phyloP scores from a whole-genome alignment of 345 rosid species.

The Anastatica hierochuntica region DNA sequence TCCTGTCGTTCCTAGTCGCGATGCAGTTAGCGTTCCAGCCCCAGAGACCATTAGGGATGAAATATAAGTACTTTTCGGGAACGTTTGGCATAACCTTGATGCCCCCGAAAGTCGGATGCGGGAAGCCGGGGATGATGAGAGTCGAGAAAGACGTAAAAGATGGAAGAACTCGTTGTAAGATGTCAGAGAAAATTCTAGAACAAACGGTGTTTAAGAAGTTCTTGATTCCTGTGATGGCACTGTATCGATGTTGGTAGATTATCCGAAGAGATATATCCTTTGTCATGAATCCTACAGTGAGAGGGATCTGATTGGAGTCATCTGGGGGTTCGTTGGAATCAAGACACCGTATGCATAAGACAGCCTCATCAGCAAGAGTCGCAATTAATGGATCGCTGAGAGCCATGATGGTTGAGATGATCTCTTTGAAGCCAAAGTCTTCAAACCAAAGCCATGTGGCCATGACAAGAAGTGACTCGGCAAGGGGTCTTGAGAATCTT shows the following conservation, averaged over 20 bases:
- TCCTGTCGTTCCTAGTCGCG: slow-evolving; percentile 22
- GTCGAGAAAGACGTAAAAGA: neutral
- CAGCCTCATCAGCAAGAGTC: slow-evolving; percentile 30
- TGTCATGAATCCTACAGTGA: neutral
- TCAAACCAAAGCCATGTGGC: slow-evolving; percentile 48
- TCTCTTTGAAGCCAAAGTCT: slow-evolving; percentile 14
- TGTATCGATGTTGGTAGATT: neutral
- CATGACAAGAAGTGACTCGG: slow-evolving; percentile 34
- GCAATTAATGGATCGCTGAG: slow-evolving; percentile 15
- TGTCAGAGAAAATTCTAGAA: neutral
- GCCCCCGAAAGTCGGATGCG: neutral
- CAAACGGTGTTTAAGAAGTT: neutral
- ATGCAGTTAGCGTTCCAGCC: neutral
- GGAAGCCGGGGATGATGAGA: neutral
- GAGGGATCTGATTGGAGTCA: neutral
- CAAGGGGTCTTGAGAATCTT: slow-evolving; percentile 13
- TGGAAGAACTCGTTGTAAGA: neutral
- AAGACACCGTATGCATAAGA: slow-evolving; percentile 10
- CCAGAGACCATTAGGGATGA: neutral
- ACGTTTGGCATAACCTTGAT: neutral
- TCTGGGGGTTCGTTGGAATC: neutral
- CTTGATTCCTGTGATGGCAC: neutral
- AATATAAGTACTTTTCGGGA: too few relatives aligned
- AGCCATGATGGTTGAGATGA: slow-evolving; percentile 5
- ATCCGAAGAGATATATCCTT: neutral